Percentiles rank a stretch among this genome's conserved stretches.
phyloP scores from a whole-genome alignment of 129 eudicot genomes.

The Gnaphalium uliginosum region DNA sequence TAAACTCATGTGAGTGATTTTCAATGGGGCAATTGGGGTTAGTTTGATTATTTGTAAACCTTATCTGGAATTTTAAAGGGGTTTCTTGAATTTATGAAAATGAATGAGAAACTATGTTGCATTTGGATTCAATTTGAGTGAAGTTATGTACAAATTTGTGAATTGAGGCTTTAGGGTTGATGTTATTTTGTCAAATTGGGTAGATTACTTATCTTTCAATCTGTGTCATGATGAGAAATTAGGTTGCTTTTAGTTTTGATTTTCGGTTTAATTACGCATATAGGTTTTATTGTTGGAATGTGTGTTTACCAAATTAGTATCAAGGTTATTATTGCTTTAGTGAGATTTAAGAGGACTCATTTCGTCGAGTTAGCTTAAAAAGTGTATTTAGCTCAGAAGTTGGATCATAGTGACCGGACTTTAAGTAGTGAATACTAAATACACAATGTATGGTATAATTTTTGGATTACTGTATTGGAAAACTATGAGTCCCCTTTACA shows the following conservation, averaged over 20 bases:
- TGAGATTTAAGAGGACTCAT: not conserved
- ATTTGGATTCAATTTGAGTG: conserved; percentile 20
- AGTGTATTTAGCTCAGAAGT: not conserved
- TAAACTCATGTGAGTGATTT: not conserved
- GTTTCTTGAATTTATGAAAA: not conserved
- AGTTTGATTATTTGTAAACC: not conserved
- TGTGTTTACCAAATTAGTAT: not conserved
- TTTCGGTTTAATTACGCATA: conserved; percentile 2
- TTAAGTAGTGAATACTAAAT: not conserved
- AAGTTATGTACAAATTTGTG: not conserved
- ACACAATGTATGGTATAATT: not conserved
- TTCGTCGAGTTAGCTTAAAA: not conserved
- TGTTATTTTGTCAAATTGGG: not conserved
- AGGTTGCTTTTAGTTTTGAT: conserved; percentile 18
- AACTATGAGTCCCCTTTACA: not conserved
- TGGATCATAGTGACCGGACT: not conserved
- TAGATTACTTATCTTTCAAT: conserved; percentile 3
- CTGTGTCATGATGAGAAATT: not conserved
- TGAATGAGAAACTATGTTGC: not conserved
- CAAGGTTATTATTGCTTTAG: not conserved
- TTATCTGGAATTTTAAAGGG: not conserved
- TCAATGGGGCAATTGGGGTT: not conserved
- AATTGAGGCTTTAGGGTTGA: conserved; percentile 20
- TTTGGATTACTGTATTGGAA: not conserved
- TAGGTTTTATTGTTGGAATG: not conserved